Evolutionary conservation across 169 alveolate species (phyloP).

Genomic region (Cryptosporidium sp.): DNA sequence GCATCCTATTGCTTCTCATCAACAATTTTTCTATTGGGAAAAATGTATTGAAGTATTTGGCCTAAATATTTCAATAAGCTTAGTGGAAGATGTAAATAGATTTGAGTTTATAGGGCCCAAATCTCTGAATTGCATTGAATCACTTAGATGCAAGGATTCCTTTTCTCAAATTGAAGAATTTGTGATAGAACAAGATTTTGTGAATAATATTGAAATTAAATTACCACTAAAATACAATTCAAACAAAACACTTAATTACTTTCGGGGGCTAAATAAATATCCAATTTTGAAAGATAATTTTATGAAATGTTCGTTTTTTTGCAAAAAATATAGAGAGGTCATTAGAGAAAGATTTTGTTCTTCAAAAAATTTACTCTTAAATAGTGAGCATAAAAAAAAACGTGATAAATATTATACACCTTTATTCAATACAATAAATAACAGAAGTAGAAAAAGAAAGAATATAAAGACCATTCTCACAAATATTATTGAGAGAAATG

Average conservation of each 20-base stretch:
- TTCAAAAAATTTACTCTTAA: neutral
- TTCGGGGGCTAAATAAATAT: neutral
- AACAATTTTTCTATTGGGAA: constrained; percentile 48
- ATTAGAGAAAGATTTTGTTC: neutral
- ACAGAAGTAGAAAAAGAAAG: constrained; percentile 30
- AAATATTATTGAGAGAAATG: neutral
- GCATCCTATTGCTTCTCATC: constrained; percentile 61
- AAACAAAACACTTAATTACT: neutral
- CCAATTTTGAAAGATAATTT: neutral
- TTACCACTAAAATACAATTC: constrained; percentile 25
- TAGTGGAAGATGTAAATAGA: constrained; percentile 59
- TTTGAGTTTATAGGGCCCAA: constrained; percentile 47
- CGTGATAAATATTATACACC: neutral
- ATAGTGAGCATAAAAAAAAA: neutral
- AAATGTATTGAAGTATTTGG: constrained; percentile 16
- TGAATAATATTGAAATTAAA: constrained; percentile 6
- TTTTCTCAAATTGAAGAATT: neutral
- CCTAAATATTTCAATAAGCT: neutral
- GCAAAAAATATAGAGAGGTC: constrained; percentile 6
- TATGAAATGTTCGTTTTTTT: constrained; percentile 18
- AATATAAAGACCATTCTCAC: constrained; percentile 4
- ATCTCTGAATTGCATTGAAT: constrained; percentile 18
- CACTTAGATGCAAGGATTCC: neutral
- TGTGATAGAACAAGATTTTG: constrained; percentile 1
- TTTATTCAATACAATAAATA: neutral